A percentile compares a stretch with the other conserved stretches of the same genome.
These are phyloP conservation scores for Nakaseomyces bracarensis DNA, from an alignment of 1,139 yeast species.

Conservation along the genomic window DNA sequence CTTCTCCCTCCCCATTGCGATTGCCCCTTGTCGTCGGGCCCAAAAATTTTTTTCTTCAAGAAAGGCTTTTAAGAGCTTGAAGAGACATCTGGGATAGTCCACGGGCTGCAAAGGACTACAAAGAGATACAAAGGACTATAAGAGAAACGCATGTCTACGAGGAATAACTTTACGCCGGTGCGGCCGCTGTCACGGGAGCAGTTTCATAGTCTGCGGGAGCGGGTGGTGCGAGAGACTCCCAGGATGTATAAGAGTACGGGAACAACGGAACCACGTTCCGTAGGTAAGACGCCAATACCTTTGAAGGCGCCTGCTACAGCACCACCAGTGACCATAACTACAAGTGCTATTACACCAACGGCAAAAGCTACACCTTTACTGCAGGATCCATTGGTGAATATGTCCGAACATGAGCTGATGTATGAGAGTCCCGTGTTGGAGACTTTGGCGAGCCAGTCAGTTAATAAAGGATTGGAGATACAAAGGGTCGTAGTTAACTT, in stretches of 20 bases:
- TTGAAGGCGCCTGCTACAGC: too few relatives aligned
- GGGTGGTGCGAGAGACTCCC: slow-evolving; percentile 24
- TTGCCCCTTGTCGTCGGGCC: too few relatives aligned
- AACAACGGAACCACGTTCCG: neutral
- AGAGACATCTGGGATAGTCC: neutral
- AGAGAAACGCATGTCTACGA: slow-evolving; percentile 2
- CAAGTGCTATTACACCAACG: too few relatives aligned
- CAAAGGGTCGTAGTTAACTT: slow-evolving; percentile 32
- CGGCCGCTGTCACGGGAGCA: slow-evolving; percentile 25
- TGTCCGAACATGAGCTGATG: too few relatives aligned
- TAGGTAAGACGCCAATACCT: neutral
- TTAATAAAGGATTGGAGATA: slow-evolving; percentile 36
- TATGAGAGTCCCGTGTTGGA: slow-evolving; percentile 33
- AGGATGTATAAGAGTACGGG: slow-evolving; percentile 11
- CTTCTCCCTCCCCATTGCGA: too few relatives aligned
- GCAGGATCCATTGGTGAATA: too few relatives aligned
- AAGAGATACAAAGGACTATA: neutral
- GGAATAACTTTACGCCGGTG: slow-evolving; percentile 17
- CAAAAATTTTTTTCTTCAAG: neutral
- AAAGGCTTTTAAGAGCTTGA: too few relatives aligned
- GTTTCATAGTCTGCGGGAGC: slow-evolving; percentile 20
- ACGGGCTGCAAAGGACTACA: too few relatives aligned
- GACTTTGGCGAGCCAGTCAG: slow-evolving; percentile 30
- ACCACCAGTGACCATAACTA: too few relatives aligned
- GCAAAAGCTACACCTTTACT: too few relatives aligned